Percentiles rank a stretch among this genome's conserved stretches.
phyloP scores from a whole-genome alignment of 2,329 filamentous ascomycete species.

The Chaetomium sp. region DNA sequence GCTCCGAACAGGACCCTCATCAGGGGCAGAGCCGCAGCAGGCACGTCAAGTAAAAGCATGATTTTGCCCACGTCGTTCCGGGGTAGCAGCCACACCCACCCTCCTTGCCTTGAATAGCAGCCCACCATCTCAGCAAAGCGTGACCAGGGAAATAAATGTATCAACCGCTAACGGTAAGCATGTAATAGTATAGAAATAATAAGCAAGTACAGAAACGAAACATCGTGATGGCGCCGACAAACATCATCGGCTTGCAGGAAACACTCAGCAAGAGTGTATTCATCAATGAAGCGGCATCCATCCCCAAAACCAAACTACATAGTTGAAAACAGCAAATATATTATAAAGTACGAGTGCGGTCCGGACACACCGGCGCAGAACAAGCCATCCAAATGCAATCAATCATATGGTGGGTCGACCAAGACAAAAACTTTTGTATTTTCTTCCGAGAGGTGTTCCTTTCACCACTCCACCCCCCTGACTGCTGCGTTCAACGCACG shows the following conservation, averaged over 20 bases:
- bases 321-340: conserved; percentile 21
- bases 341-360: conserved; percentile 19
- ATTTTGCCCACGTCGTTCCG: too few species aligned
- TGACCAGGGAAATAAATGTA: not conserved
- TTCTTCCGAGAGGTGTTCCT: conserved; percentile 13
- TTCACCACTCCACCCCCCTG: not conserved
- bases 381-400: conserved; percentile 20
- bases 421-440: conserved; percentile 22
- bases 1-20: too few species aligned
- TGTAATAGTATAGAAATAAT: not conserved
- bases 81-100: not conserved
- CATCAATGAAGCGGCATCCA: not conserved
- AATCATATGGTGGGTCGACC: conserved; percentile 13
- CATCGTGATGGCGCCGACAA: not conserved
- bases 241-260: not conserved
- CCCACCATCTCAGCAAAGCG: not conserved
- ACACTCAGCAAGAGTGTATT: not conserved
- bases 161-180: not conserved
- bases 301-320: not conserved
- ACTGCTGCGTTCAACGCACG: conserved; percentile 9
- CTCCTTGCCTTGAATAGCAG: not conserved
- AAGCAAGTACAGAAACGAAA: not conserved
- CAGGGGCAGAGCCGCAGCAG: too few species aligned
- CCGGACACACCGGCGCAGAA: conserved; percentile 7
- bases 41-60: too few species aligned